Evolutionary conservation across 768 basidiomycete genomes (phyloP).

Genomic region (Roridomyces roridus): DNA sequence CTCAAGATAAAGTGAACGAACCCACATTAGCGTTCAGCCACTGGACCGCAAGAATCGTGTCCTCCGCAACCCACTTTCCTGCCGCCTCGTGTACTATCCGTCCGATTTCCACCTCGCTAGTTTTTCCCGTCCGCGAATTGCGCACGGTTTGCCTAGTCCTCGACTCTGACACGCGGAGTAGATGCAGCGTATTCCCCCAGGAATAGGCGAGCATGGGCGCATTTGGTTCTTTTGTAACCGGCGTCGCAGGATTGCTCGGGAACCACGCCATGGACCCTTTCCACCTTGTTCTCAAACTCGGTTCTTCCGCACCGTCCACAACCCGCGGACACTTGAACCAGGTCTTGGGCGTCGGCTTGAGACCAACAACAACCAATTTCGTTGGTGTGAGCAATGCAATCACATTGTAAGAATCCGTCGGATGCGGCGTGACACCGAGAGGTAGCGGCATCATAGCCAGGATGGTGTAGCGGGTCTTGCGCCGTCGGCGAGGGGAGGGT

Average conservation of each 20-base stretch:
- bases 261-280: constrained; percentile 84
- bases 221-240: constrained; percentile 32
- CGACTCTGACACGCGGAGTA: constrained; percentile 72
- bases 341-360: constrained; percentile 91
- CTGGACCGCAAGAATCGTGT: constrained; percentile 73
- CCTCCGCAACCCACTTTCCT: constrained; percentile 64
- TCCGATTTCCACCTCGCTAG: constrained; percentile 64
- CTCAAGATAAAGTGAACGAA: constrained; percentile 36
- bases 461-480: constrained; percentile 66
- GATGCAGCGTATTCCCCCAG: constrained; percentile 75
- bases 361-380: constrained; percentile 91
- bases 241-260: constrained; percentile 52
- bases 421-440: constrained; percentile 72
- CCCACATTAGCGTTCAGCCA: constrained; percentile 92
- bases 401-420: constrained; percentile 80
- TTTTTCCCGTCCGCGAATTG: constrained; percentile 66
- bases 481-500: constrained; percentile 45
- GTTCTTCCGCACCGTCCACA: constrained; percentile 48
- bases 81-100: constrained; percentile 67
- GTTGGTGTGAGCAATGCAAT: constrained; percentile 87
- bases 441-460: constrained; percentile 85
- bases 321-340: constrained; percentile 82
- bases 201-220: constrained; percentile 81
- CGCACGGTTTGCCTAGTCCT: constrained; percentile 54
- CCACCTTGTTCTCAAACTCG: constrained; percentile 51